Base-by-base conservation (phyloP, 164 flowering plant species). In the Santalum album region DNA sequence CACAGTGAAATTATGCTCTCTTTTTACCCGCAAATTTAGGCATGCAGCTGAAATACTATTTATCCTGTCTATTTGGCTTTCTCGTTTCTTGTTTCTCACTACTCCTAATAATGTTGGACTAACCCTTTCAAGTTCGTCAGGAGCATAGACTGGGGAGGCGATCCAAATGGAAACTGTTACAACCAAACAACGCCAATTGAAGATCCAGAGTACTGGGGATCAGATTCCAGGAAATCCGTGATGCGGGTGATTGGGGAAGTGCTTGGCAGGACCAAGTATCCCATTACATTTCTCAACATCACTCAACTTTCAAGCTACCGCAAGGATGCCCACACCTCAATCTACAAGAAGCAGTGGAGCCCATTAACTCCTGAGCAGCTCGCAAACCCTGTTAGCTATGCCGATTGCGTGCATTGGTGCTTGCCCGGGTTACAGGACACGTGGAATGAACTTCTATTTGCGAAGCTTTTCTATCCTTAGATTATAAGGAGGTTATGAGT, bases 321-420 rank as follows among this genome's bases (percentile, higher is more conserved):
- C 1, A 88, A 76, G 57, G 98, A 92, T 22, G 96, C 92, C 0
- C 95, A 92, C 75, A 81, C 95, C 0, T 69, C 86, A 1, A 86
- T 88, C 43, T 84, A 86, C 83, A 89, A 86, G 89, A 83, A 81
- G 81, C 96, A 88, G 19, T 86, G 96, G 96, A 76, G 27, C 19
- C 90, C 89, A 11, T 50, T 83, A 23, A 86, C 84, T 0, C 74
- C 88, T 0, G 82, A 81, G 63, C 95, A 92, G 60, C 1, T 82
- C 22, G 90, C 87, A 0, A 80, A 84, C 59, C 98, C 98, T 0
- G 62, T 38, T 1, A 81, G 89, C 73, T 88, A 86, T 24, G 82
- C 98, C 0, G 98, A 91, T 60, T 88, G 96, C 32, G 73, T 74
- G 17, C 95, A 92, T 56, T 88, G 96, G 95, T 92, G 98, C 55